Base-by-base conservation (phyloP, 2,329 filamentous ascomycete genomes). In the Trichophaea hybrida region DNA sequence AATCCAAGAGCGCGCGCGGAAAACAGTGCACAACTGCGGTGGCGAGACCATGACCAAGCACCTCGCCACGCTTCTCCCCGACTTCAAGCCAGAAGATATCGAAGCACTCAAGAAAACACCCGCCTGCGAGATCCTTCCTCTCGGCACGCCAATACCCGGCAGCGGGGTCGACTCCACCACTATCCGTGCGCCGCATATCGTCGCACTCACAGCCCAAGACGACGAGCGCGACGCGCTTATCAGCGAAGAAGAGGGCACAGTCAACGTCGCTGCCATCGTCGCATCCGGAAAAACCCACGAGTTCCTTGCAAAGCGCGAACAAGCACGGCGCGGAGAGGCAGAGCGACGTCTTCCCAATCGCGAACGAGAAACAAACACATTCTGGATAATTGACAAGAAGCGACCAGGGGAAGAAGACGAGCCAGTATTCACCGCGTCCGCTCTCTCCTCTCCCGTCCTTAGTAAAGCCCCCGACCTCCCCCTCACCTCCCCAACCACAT, bases 231-330 rank as follows among this genome's bases (percentile, higher is more conserved):
- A 63, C 70, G 56, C 61, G 12, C 62, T 67, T 60, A 71, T 70
- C 6, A 72, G 74, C 3, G 75, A 77, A 1, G 79, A 82, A 1
- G 86, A 91, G 60, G 87, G 87, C 31, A 85, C 90, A 6, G 75
- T 93, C 2, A 86, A 93, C 66, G 86, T 93, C 51, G 88, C 87
- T n/a, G 85, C 80, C 65, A 90, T 93, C 65, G 86, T 93, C 38
- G 85, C 85, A 1, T 85, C 82, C 66, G 87, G 87, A 35, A 86
- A 88, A 71, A 88, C 88, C 66, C 81, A 82, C 66, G 87, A 93
- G 68, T 91, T 89, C 67, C 74, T 93, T 5, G 87, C 86, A 7
- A 86, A 87, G 73, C 88, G 87, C 71, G 86, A 91, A 69, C 85
- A 83, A 70, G 85, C 90, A 69, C 90, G 87, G 59, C 61, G 37